Conservation (phyloP, 1,139 yeast species). For the Zygoascus meyerae region DNA sequence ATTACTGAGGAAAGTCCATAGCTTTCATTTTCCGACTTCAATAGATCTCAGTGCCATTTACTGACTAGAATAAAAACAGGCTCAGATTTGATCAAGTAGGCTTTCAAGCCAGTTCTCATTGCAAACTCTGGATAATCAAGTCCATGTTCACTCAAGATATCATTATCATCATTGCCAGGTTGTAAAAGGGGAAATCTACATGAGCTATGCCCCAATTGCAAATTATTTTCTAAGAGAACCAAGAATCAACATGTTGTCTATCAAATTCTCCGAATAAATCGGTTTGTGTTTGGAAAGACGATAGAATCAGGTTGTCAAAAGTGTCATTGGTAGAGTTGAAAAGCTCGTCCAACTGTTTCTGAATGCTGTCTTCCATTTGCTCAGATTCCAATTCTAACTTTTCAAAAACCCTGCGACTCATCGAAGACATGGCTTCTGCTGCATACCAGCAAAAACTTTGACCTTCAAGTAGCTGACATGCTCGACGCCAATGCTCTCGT, state of each 20-base stretch:
- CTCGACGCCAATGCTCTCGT: constrained; percentile 22
- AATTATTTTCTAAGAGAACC: constrained; percentile 18
- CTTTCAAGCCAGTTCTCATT: neutral
- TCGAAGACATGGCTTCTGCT: constrained; percentile 28
- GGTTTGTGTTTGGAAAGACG: constrained; percentile 16
- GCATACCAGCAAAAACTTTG: constrained; percentile 27
- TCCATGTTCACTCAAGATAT: neutral
- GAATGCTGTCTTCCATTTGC: constrained; percentile 6
- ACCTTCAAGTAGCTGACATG: constrained; percentile 21
- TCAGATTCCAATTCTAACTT: constrained; percentile 22
- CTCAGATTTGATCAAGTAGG: constrained; percentile 22
- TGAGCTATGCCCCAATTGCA: neutral
- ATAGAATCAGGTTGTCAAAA: constrained; percentile 7
- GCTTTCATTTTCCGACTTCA: too few relatives aligned
- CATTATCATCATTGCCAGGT: constrained; percentile 7
- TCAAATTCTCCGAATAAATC: constrained; percentile 25
- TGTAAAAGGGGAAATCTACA: neutral
- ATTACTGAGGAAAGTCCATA: neutral
- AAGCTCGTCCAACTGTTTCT: neutral
- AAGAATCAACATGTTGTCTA: constrained; percentile 17
- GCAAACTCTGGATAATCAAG: neutral
- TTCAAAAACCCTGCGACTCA: constrained; percentile 26
- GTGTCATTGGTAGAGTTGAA: constrained; percentile 1
- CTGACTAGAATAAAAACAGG: neutral
- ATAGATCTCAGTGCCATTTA: too few relatives aligned